phyloP scores from a whole-genome alignment of 192 early-diverging fungal genomes.

The Spizellomyces sp. region DNA sequence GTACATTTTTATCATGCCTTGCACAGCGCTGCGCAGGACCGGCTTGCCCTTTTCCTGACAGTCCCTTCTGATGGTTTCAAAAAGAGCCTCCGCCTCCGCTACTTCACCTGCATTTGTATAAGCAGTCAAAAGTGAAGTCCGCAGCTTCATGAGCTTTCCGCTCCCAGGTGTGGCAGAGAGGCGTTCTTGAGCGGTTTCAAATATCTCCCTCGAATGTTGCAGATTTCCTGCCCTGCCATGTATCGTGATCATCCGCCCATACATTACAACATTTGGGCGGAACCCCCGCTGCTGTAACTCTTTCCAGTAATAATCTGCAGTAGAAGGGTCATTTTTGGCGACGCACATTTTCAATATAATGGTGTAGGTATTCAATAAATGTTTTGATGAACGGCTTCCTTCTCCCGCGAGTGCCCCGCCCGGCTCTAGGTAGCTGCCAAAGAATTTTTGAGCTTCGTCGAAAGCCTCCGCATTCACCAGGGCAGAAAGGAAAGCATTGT shows the following conservation, averaged over 20 bases:
- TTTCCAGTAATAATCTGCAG: conserved; percentile 8
- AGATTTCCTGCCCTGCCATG: not conserved
- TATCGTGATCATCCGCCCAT: conserved; percentile 32
- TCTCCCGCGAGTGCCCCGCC: conserved; percentile 19
- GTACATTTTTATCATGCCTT: no score
- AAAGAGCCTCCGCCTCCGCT: no score
- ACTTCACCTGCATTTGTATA: conserved; percentile 16
- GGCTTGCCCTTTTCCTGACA: no score
- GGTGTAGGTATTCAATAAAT: conserved; percentile 7
- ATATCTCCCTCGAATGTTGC: conserved; percentile 4
- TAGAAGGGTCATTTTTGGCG: not conserved
- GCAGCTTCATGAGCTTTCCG: conserved; percentile 15
- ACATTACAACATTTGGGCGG: conserved; percentile 17
- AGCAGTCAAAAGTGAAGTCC: conserved; percentile 15
- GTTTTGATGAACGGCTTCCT: not conserved
- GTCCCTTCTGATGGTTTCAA: no score
- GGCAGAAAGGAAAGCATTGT: no score
- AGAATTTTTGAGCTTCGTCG: no score
- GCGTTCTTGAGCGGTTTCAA: conserved; percentile 16
- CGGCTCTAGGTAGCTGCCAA: not conserved
- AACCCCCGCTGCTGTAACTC: conserved; percentile 13
- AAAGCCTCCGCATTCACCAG: no score
- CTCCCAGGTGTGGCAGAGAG: not conserved
- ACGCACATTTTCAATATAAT: conserved; percentile 22
- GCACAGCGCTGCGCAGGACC: no score